These are phyloP conservation scores for Acacia concinna DNA, from an alignment of 331 rosid genomes.

Conservation along the genomic window DNA sequence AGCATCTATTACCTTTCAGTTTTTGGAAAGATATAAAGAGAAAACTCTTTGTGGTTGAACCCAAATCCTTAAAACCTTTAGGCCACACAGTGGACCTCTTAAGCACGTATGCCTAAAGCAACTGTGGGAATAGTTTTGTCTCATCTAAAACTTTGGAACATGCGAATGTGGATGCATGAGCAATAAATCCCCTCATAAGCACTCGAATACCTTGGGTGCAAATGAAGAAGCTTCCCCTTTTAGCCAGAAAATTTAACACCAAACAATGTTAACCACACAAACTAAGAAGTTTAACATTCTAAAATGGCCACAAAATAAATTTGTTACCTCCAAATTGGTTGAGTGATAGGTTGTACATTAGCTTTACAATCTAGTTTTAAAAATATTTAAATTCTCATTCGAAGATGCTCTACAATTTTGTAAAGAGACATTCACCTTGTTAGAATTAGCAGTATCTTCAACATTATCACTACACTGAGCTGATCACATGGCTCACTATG, in stretches of 20 bases:
- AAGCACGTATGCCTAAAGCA: slow-evolving; percentile 44
- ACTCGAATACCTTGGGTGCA: slow-evolving; percentile 19
- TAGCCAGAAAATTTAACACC: slow-evolving; percentile 18
- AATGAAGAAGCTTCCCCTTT: slow-evolving; percentile 57
- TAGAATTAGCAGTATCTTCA: slow-evolving; percentile 30
- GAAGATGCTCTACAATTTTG: slow-evolving; percentile 29
- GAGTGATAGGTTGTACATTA: slow-evolving; percentile 56
- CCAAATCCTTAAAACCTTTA: slow-evolving; percentile 40
- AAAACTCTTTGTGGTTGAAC: slow-evolving; percentile 53
- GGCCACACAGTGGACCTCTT: slow-evolving; percentile 70
- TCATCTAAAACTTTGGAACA: slow-evolving; percentile 53
- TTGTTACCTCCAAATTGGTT: slow-evolving; percentile 72
- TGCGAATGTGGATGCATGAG: slow-evolving; percentile 66
- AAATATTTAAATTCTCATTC: slow-evolving; percentile 12
- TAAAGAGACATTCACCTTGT: slow-evolving; percentile 13
- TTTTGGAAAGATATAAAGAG: slow-evolving; percentile 73
- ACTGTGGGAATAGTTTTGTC: slow-evolving; percentile 47
- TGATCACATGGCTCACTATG: slow-evolving; percentile 12
- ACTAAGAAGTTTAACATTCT: slow-evolving; percentile 2
- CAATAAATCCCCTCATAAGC: slow-evolving; percentile 38
- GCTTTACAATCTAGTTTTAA: slow-evolving; percentile 7
- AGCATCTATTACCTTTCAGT: slow-evolving; percentile 54
- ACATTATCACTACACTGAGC: slow-evolving; percentile 18
- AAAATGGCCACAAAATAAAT: slow-evolving; percentile 10
- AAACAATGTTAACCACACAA: slow-evolving; percentile 22